These are phyloP conservation scores for Neurospora sp. DNA, from an alignment of 495 filamentous ascomycete species.

Conservation along the genomic window DNA sequence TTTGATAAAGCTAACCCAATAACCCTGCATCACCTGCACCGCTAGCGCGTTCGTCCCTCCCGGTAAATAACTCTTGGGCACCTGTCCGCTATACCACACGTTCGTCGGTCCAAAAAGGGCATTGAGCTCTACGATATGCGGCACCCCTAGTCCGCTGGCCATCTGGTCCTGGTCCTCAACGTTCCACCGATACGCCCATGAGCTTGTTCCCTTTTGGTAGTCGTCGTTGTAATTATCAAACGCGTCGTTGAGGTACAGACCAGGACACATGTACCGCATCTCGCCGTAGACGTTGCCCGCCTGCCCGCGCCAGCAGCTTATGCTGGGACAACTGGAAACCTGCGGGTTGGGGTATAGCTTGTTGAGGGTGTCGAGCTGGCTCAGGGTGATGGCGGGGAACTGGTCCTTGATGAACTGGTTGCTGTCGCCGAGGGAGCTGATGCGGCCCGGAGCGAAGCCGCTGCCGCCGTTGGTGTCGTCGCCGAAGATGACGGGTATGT, in stretches of 20 bases:
- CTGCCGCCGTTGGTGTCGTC: slow-evolving; percentile 65
- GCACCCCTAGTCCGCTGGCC: slow-evolving; percentile 45
- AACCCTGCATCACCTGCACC: slow-evolving; percentile 49
- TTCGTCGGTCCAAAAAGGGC: slow-evolving; percentile 47
- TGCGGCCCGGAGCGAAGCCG: slow-evolving; percentile 45
- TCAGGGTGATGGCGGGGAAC: slow-evolving; percentile 45
- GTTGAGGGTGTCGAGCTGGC: slow-evolving; percentile 47
- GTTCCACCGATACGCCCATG: slow-evolving; percentile 59
- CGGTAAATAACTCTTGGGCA: slow-evolving; percentile 44
- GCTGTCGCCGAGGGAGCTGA: slow-evolving; percentile 34
- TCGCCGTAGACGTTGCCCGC: slow-evolving; percentile 57
- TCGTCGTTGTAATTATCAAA: slow-evolving; percentile 27
- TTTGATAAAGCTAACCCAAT: slow-evolving; percentile 61
- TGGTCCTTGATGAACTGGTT: slow-evolving; percentile 52
- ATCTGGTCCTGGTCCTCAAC: slow-evolving; percentile 44
- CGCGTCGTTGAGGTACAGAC: slow-evolving; percentile 43
- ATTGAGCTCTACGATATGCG: slow-evolving; percentile 51
- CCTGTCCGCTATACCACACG: slow-evolving; percentile 2
- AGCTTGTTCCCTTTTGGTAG: slow-evolving; percentile 6
- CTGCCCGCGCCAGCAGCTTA: slow-evolving; percentile 48
- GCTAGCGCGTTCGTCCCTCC: slow-evolving; percentile 39
- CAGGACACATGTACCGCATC: slow-evolving; percentile 64
- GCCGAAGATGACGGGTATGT: slow-evolving; percentile 58
- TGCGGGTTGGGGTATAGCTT: slow-evolving; percentile 45
- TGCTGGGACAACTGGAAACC: slow-evolving; percentile 25